A percentile compares a stretch with the other conserved stretches of the same genome.
These are phyloP conservation scores for Neurospora sp. DNA, from an alignment of 495 filamentous ascomycete species.

Conservation along the genomic window DNA sequence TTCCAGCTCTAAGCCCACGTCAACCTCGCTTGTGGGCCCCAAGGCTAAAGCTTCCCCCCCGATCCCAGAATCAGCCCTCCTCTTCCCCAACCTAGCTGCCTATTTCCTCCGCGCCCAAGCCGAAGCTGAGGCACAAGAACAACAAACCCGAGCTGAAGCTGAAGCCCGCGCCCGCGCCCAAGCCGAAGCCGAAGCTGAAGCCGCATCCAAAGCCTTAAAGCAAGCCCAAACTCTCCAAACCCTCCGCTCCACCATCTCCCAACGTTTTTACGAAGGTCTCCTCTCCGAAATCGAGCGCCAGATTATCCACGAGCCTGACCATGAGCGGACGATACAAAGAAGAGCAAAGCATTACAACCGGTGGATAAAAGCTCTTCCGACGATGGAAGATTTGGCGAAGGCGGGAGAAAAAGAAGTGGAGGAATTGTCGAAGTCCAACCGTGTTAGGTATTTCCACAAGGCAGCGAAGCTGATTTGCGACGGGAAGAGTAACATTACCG, in stretches of 20 bases:
- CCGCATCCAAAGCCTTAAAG: no score
- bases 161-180: neutral
- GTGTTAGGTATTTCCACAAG: no score
- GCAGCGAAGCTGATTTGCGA: no score
- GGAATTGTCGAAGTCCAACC: no score
- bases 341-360: conserved; percentile 19
- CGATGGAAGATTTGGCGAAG: no score
- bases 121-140: neutral
- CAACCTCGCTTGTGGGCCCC: neutral
- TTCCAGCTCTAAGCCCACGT: neutral
- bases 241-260: conserved; percentile 19
- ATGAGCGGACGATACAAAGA: no score
- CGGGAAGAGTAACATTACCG: no score
- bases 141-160: no score
- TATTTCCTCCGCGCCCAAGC: neutral
- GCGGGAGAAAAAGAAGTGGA: no score
- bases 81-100: neutral
- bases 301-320: no score
- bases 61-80: neutral
- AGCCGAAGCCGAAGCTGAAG: no score
- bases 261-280: conserved; percentile 40
- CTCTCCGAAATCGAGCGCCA: conserved; percentile 42
- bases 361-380: conserved; percentile 23
- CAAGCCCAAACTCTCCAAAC: neutral
- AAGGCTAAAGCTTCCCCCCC: neutral